These are phyloP conservation scores for Trichoderma hamatum DNA, from an alignment of 2,329 filamentous ascomycete genomes.

Conservation along the genomic window DNA sequence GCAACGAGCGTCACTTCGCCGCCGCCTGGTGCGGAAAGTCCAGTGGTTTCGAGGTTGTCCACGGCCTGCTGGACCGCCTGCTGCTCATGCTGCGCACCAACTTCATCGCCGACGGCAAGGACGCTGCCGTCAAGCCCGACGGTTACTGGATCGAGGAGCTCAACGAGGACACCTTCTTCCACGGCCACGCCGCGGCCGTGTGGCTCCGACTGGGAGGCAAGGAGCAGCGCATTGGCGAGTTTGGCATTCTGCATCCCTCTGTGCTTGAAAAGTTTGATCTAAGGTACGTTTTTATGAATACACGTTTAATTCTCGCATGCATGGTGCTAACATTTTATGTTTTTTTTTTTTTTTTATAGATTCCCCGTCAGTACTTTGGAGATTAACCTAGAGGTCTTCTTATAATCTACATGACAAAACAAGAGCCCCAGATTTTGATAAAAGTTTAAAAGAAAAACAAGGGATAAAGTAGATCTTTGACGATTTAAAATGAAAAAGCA, in stretches of 20 bases:
- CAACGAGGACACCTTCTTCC: slow-evolving; percentile 88
- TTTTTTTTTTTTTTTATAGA: too few species aligned
- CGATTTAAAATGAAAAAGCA: slow-evolving; percentile 21
- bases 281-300: slow-evolving; percentile 58
- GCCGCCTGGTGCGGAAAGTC: slow-evolving; percentile 94
- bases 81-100: slow-evolving; percentile 87
- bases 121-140: slow-evolving; percentile 58
- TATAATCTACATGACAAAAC: slow-evolving; percentile 53
- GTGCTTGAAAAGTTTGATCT: slow-evolving; percentile 94
- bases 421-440: not conserved
- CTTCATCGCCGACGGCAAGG: slow-evolving; percentile 74
- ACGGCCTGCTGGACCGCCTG: slow-evolving; percentile 88
- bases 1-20: slow-evolving; percentile 95
- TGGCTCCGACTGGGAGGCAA: slow-evolving; percentile 75
- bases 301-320: too few species aligned
- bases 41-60: slow-evolving; percentile 92
- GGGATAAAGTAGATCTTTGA: slow-evolving; percentile 22
- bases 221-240: slow-evolving; percentile 78
- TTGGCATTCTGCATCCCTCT: slow-evolving; percentile 90
- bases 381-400: slow-evolving; percentile 90
- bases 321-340: not conserved
- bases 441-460: slow-evolving; percentile 32
- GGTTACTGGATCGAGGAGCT: slow-evolving; percentile 96
- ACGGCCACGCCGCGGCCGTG: slow-evolving; percentile 84
- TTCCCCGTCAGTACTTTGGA: slow-evolving; percentile 94